Percentiles rank a stretch among this genome's conserved stretches.
Evolutionary conservation across 306 rosid genomes (phyloP).

Genomic region (Prunus campanulata): DNA sequence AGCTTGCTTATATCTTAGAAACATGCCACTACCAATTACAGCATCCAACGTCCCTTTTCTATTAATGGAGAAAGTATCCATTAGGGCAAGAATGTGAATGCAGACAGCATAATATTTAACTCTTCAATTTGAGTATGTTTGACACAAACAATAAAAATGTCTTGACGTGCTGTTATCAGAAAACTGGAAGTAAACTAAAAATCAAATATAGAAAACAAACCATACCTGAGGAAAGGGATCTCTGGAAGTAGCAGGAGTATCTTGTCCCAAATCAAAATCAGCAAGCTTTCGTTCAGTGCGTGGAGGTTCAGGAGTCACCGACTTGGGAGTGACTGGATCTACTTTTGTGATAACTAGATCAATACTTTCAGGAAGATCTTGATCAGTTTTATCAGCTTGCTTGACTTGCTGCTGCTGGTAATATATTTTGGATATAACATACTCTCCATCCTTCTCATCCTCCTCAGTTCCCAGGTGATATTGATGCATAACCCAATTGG

Average conservation of each 20-base stretch:
- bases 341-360: conserved; percentile 40
- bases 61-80: not conserved
- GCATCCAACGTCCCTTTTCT: not conserved
- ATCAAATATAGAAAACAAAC: not conserved
- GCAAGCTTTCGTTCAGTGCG: conserved; percentile 34
- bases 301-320: conserved; percentile 66
- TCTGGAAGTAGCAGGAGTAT: conserved; percentile 12
- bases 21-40: not conserved
- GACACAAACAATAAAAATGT: not conserved
- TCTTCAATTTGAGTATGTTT: not conserved
- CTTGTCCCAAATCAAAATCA: conserved; percentile 38
- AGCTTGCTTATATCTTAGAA: not conserved
- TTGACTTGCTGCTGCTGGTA: conserved; percentile 65
- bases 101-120: not conserved
- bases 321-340: conserved; percentile 76
- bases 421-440: conserved; percentile 67
- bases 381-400: conserved; percentile 48
- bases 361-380: conserved; percentile 45
- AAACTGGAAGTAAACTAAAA: not conserved
- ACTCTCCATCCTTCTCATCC: conserved; percentile 74
- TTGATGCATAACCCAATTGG: conserved; percentile 91
- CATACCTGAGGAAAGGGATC: conserved; percentile 46
- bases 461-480: conserved; percentile 76
- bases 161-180: not conserved
- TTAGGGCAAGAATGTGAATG: not conserved